Conservation (phyloP, 2,329 filamentous ascomycete genomes). For the Ascochyta pisi region DNA sequence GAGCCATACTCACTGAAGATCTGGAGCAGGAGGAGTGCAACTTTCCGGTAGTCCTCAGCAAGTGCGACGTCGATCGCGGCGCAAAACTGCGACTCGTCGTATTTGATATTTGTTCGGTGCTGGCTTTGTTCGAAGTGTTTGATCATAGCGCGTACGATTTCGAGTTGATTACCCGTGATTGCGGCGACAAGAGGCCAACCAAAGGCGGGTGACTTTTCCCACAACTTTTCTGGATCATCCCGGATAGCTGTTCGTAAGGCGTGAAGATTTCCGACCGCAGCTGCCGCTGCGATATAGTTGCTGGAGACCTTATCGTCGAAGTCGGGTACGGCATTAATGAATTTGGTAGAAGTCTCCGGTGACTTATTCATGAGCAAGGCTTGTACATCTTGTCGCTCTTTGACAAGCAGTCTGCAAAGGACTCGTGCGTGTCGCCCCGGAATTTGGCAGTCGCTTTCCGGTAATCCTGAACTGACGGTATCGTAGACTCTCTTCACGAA, state of each 20-base stretch:
- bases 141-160: not conserved
- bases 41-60: too few relatives aligned
- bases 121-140: not conserved
- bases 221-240: not conserved
- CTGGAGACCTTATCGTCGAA: not conserved
- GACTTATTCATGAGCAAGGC: not conserved
- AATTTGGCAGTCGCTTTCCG: not conserved
- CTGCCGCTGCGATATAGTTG: not conserved
- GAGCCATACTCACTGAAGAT: too few relatives aligned
- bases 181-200: not conserved
- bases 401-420: not conserved
- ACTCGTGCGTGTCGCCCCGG: not conserved
- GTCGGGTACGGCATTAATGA: not conserved
- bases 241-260: not conserved
- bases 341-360: not conserved
- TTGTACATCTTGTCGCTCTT: too few relatives aligned
- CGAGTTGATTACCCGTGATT: not conserved
- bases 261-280: not conserved
- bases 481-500: not conserved
- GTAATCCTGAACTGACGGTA: not conserved
- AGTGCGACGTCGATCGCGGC: too few relatives aligned
- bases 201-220: not conserved
- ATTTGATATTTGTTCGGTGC: too few relatives aligned
- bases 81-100: too few relatives aligned
- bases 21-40: too few relatives aligned